Evolutionary conservation across 148 eudicot genomes (phyloP).

Genomic region (Rhododendron williamsianum): DNA sequence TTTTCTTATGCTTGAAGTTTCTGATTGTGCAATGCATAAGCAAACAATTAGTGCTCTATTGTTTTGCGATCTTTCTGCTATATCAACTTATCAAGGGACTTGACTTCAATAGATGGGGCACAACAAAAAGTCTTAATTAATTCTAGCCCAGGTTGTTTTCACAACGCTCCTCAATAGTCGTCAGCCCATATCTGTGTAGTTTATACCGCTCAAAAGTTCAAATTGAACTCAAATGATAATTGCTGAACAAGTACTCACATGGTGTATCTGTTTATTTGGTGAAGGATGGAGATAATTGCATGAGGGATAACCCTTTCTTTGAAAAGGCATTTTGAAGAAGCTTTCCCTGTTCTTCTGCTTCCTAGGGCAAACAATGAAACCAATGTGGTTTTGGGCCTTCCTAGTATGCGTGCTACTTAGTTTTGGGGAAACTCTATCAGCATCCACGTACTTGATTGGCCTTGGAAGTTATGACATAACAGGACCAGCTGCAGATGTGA

Average conservation of each 20-base stretch:
- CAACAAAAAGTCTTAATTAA: background rate
- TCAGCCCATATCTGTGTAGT: background rate
- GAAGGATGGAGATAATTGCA: conserved; percentile 8
- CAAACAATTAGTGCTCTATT: background rate
- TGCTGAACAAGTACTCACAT: background rate
- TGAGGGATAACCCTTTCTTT: background rate
- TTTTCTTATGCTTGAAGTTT: background rate
- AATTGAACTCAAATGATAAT: background rate
- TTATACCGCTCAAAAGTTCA: background rate
- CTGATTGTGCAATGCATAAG: background rate
- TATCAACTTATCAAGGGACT: background rate
- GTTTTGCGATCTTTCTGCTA: background rate
- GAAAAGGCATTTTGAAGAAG: conserved; percentile 3
- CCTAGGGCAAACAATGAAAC: conserved; percentile 17
- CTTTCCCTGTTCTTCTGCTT: conserved; percentile 1
- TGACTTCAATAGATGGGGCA: background rate
- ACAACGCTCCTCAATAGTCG: background rate
- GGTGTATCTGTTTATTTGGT: background rate
- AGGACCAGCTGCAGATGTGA: conserved; percentile 99
- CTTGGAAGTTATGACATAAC: conserved; percentile 98
- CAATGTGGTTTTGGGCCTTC: conserved; percentile 36
- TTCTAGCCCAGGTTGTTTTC: background rate
- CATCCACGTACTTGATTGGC: conserved; percentile 75
- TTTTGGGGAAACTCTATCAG: conserved; percentile 30
- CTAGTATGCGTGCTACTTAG: conserved; percentile 27